Percentiles rank a stretch among this genome's conserved stretches.
Evolutionary conservation across 2,329 filamentous ascomycete genomes (phyloP).

Genomic region (Alternaria sp.): DNA sequence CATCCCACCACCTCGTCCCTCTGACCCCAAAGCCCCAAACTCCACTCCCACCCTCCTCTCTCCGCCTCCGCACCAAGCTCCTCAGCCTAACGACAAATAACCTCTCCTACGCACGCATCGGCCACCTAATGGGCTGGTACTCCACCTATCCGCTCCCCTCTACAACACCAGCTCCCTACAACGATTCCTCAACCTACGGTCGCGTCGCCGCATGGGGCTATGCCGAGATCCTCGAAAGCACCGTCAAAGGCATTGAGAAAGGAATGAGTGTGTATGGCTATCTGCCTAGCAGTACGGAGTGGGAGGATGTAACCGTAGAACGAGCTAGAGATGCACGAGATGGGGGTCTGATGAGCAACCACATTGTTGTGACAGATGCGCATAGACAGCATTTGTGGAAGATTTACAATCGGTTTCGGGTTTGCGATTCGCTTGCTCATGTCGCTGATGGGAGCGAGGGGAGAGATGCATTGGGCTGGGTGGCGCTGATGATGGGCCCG

Average conservation of each 20-base stretch:
- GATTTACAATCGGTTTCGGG: slow-evolving; percentile 58
- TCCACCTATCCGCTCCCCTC: slow-evolving; percentile 56
- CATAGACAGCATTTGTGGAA: slow-evolving; percentile 53
- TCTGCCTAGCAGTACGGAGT: slow-evolving; percentile 54
- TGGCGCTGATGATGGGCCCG: slow-evolving; percentile 25
- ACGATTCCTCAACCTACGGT: slow-evolving; percentile 54
- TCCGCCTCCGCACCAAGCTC: slow-evolving; percentile 32
- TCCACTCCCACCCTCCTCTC: slow-evolving; percentile 29
- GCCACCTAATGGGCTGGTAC: slow-evolving; percentile 52
- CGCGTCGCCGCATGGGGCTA: slow-evolving; percentile 62
- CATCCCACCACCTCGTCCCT: slow-evolving; percentile 31
- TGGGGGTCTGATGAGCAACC: slow-evolving; percentile 20
- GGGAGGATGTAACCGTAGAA: slow-evolving; percentile 52
- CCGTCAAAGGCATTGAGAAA: slow-evolving; percentile 41
- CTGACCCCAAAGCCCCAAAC: slow-evolving; percentile 12
- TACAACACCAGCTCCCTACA: slow-evolving; percentile 48
- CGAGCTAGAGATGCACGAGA: slow-evolving; percentile 23
- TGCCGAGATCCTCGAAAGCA: slow-evolving; percentile 56
- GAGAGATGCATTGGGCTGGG: slow-evolving; percentile 29
- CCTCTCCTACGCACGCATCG: slow-evolving; percentile 32
- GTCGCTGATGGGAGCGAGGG: slow-evolving; percentile 9
- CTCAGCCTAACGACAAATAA: slow-evolving; percentile 40
- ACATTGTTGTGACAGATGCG: slow-evolving; percentile 52
- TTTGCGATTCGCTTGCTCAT: slow-evolving; percentile 21
- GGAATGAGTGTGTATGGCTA: slow-evolving; percentile 56